Conservation (phyloP, 805 yeast genomes). For the Wickerhamomyces sydowiorum region DNA sequence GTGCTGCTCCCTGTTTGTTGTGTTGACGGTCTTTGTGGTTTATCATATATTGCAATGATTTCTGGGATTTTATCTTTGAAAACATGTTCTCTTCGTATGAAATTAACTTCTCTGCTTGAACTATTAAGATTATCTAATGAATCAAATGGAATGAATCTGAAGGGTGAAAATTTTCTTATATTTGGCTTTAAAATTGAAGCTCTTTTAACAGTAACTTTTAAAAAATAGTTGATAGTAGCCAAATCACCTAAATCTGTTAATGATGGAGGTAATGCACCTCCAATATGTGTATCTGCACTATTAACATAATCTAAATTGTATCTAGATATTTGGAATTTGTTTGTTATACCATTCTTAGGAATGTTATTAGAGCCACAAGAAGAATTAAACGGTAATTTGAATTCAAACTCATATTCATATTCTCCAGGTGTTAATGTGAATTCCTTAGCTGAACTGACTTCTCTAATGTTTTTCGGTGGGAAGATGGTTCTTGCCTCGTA, state of each 20-base stretch:
- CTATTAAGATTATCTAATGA: conserved; percentile 15
- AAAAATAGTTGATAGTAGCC: conserved; percentile 31
- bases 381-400: conserved; percentile 14
- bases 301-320: background rate
- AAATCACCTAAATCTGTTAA: background rate
- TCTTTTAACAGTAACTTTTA: conserved; percentile 55
- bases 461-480: conserved; percentile 41
- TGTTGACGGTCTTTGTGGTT: background rate
- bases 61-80: conserved; percentile 38
- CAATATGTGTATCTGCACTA: conserved; percentile 7
- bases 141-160: conserved; percentile 5
- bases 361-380: conserved; percentile 46
- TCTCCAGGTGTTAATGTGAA: conserved; percentile 46
- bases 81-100: conserved; percentile 35
- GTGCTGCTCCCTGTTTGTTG: too few relatives aligned
- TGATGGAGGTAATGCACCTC: conserved; percentile 16
- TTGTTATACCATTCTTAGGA: conserved; percentile 28
- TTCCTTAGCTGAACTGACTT: conserved; percentile 36
- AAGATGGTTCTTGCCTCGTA: conserved; percentile 42
- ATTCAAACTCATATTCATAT: conserved; percentile 39
- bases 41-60: conserved; percentile 31
- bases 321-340: conserved; percentile 1
- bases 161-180: conserved; percentile 30
- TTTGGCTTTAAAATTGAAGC: conserved; percentile 45
- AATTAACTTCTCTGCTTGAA: conserved; percentile 34